These are phyloP conservation scores for Fusarium tuaranense DNA, from an alignment of 2,329 filamentous ascomycete species.

Conservation along the genomic window DNA sequence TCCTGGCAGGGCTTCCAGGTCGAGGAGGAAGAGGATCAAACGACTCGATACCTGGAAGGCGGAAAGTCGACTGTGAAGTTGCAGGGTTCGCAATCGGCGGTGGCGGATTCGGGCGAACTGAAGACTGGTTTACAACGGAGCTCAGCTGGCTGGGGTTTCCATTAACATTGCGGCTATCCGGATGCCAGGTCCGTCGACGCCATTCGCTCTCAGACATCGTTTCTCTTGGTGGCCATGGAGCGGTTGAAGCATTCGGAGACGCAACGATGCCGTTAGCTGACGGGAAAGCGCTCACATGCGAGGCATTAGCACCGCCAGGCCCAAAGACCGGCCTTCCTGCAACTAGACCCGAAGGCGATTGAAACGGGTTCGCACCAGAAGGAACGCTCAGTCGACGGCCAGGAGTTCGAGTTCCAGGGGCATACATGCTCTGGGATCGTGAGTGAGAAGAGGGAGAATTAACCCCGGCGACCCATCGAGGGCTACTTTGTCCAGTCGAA, in stretches of 20 bases:
- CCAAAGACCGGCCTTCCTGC: slow-evolving; percentile 67
- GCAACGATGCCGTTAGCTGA: slow-evolving; percentile 70
- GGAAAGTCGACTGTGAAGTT: slow-evolving; percentile 69
- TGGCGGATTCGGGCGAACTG: slow-evolving; percentile 65
- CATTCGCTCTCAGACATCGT: slow-evolving; percentile 80
- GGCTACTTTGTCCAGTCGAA: slow-evolving; percentile 81
- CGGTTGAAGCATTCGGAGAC: slow-evolving; percentile 73
- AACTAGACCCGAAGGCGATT: slow-evolving; percentile 68
- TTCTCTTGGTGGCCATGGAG: slow-evolving; percentile 74
- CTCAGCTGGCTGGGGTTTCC: slow-evolving; percentile 78
- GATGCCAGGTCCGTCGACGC: slow-evolving; percentile 91
- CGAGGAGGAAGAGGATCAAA: slow-evolving; percentile 82
- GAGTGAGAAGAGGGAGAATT: slow-evolving; percentile 80
- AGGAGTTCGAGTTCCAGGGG: slow-evolving; percentile 71
- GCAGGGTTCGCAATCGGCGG: slow-evolving; percentile 59
- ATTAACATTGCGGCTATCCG: slow-evolving; percentile 75
- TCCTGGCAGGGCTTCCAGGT: slow-evolving; percentile 71
- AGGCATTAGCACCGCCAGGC: slow-evolving; percentile 66
- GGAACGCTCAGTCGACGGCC: slow-evolving; percentile 86
- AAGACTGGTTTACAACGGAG: slow-evolving; percentile 78
- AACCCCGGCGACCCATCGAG: slow-evolving; percentile 75
- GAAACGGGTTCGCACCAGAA: slow-evolving; percentile 79
- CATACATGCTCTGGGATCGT: slow-evolving; percentile 79
- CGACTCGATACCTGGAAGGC: slow-evolving; percentile 90
- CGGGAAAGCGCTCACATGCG: slow-evolving; percentile 67